Evolutionary conservation across 2,329 filamentous ascomycete species (phyloP).

Genomic region (Penicillium sp.): DNA sequence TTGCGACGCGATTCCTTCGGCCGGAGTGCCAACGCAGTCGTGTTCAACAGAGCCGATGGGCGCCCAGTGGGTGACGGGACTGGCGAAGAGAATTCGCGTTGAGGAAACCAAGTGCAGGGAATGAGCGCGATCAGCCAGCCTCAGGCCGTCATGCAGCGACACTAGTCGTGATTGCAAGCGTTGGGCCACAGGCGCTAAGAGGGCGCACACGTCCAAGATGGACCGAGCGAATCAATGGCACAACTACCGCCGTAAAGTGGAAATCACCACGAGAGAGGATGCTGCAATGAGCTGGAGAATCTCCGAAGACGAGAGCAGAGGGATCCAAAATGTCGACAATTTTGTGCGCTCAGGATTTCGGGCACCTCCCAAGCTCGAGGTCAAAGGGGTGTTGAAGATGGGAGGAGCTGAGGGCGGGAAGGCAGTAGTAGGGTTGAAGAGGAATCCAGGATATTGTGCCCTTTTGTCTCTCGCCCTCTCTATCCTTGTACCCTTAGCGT

Average conservation of each 20-base stretch:
- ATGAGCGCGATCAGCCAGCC: conserved; percentile 14
- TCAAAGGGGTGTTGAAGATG: not conserved
- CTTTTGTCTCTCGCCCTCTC: not conserved
- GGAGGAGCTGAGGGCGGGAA: not conserved
- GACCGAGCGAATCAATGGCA: too few relatives aligned
- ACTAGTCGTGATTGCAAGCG: conserved; percentile 18
- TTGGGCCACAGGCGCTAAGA: conserved; percentile 33
- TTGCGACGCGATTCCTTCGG: conserved; percentile 12
- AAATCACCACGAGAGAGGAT: too few relatives aligned
- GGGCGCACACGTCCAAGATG: too few relatives aligned
- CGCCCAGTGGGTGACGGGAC: conserved; percentile 10
- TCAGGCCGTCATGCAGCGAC: conserved; percentile 25
- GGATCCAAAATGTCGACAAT: too few relatives aligned
- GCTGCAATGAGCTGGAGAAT: too few relatives aligned
- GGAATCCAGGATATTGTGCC: not conserved
- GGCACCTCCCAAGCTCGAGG: too few relatives aligned
- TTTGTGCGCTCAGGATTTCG: too few relatives aligned
- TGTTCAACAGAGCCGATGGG: conserved; percentile 17
- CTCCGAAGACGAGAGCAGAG: too few relatives aligned
- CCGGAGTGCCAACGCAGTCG: conserved; percentile 3
- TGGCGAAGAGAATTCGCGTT: conserved; percentile 16
- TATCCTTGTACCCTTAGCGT: not conserved
- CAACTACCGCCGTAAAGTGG: too few relatives aligned
- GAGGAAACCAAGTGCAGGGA: conserved; percentile 15
- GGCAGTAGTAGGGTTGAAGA: not conserved